Percentiles rank a stretch among this genome's conserved stretches.
phyloP scores from a whole-genome alignment of 2,329 filamentous ascomycete genomes.

The Fusarium multiceps region DNA sequence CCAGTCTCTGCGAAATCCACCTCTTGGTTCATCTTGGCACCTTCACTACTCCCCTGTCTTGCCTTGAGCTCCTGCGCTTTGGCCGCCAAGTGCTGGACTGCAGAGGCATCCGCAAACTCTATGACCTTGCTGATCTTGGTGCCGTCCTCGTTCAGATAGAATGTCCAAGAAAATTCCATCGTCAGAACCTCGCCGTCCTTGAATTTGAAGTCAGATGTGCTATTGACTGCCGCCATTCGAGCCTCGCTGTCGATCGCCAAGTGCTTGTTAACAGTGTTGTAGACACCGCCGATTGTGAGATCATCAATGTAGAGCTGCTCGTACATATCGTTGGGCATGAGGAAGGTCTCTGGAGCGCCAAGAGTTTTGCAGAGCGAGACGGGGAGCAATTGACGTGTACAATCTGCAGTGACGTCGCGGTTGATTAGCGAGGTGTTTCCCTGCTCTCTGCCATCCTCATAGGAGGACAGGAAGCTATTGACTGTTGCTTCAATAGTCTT shows the following conservation, averaged over 20 bases:
- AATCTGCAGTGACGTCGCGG: slow-evolving; percentile 19
- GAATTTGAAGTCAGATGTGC: slow-evolving; percentile 17
- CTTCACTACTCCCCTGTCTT: background rate
- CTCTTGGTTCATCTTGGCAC: background rate
- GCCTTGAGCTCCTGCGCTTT: background rate
- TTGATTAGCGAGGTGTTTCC: slow-evolving; percentile 20
- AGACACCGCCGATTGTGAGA: slow-evolving; percentile 15
- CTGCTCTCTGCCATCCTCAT: slow-evolving; percentile 23
- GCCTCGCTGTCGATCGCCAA: slow-evolving; percentile 19
- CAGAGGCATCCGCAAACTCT: slow-evolving; percentile 22
- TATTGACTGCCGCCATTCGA: slow-evolving; percentile 12
- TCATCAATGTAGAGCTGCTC: slow-evolving; percentile 15
- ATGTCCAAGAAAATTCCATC: slow-evolving; percentile 17
- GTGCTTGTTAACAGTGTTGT: slow-evolving; percentile 3
- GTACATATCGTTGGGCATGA: slow-evolving; percentile 24
- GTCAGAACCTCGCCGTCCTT: slow-evolving; percentile 8
- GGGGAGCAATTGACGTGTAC: slow-evolving; percentile 29
- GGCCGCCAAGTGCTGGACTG: slow-evolving; percentile 7
- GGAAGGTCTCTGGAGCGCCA: slow-evolving; percentile 2
- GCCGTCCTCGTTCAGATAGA: slow-evolving; percentile 21
- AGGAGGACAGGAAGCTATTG: slow-evolving; percentile 15
- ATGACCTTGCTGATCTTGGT: slow-evolving; percentile 26
- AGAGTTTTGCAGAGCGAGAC: slow-evolving; percentile 11
- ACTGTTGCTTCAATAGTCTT: slow-evolving; percentile 22
- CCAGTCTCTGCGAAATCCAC: background rate